phyloP scores from a whole-genome alignment of 495 filamentous ascomycete species.

The Annulohypoxylon bovei region DNA sequence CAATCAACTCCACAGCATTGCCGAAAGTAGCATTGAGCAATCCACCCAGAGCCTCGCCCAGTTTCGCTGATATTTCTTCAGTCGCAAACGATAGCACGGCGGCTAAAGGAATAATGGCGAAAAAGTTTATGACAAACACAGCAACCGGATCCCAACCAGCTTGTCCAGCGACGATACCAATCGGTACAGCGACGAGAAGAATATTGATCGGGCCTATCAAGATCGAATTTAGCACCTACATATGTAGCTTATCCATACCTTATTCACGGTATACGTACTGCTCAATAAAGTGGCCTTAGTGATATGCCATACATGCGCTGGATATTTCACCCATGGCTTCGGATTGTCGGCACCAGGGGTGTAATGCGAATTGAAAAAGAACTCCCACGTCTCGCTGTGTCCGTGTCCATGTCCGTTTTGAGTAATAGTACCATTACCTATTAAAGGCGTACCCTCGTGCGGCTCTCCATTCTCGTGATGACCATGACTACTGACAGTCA shows the following conservation, averaged over 20 bases:
- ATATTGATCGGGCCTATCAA: slow-evolving; percentile 78
- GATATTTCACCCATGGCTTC: slow-evolving; percentile 66
- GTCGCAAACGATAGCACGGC: slow-evolving; percentile 94
- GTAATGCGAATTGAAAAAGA: slow-evolving; percentile 56
- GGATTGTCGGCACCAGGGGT: slow-evolving; percentile 60
- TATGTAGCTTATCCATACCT: slow-evolving; percentile 3
- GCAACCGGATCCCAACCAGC: slow-evolving; percentile 77
- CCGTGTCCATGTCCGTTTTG: slow-evolving; percentile 32
- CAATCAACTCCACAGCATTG: slow-evolving; percentile 98
- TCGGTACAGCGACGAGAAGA: slow-evolving; percentile 86
- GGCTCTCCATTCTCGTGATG: slow-evolving; percentile 37
- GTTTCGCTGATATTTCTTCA: slow-evolving; percentile 83
- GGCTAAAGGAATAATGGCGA: slow-evolving; percentile 94
- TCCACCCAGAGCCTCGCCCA: slow-evolving; percentile 91
- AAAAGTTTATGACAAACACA: slow-evolving; percentile 90
- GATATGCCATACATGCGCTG: slow-evolving; percentile 61
- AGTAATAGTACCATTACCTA: slow-evolving; percentile 25
- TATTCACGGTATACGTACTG: slow-evolving; percentile 52
- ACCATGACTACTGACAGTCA: slow-evolving; percentile 21
- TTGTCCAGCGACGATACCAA: slow-evolving; percentile 83
- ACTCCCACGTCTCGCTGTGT: slow-evolving; percentile 42
- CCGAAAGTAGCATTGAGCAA: slow-evolving; percentile 96
- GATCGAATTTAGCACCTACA: slow-evolving; percentile 8
- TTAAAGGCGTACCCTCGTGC: slow-evolving; percentile 50
- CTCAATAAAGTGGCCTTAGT: slow-evolving; percentile 64